phyloP scores from a whole-genome alignment of 176 grass and related monocot species.

The Ensete glaucum region DNA sequence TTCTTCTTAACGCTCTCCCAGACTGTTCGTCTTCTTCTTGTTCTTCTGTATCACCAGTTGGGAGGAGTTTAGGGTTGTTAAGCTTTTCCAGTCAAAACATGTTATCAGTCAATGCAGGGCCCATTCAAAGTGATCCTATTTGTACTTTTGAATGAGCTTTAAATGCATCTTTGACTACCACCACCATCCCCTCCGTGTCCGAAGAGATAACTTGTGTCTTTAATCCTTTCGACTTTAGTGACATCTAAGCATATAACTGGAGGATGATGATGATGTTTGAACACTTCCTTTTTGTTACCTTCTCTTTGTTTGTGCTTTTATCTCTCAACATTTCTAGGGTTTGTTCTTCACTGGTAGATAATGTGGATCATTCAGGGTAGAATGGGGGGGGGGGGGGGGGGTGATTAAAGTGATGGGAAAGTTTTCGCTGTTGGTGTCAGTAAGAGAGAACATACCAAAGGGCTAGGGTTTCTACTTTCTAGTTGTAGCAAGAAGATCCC shows the following conservation, averaged over 20 bases:
- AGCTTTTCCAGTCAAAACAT: not conserved
- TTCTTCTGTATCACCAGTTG: not conserved
- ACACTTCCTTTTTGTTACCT: not conserved
- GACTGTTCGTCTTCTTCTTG: no score
- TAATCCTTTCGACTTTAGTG: not conserved
- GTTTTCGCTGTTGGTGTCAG: no score
- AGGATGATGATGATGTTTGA: not conserved
- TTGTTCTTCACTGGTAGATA: not conserved
- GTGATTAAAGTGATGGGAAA: not conserved
- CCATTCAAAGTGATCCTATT: not conserved
- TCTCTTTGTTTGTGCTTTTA: not conserved
- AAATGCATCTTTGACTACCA: slow-evolving; percentile 1
- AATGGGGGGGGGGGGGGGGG: no score
- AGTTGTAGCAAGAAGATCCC: not conserved
- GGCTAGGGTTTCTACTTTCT: not conserved
- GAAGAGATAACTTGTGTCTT: not conserved
- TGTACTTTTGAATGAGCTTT: not conserved
- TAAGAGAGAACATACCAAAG: not conserved
- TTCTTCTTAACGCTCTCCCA: not conserved
- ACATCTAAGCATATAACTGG: not conserved
- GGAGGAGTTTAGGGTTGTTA: not conserved
- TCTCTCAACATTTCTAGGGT: not conserved
- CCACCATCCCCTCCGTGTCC: not conserved
- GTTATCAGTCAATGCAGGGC: not conserved
- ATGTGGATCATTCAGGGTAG: not conserved